Evolutionary conservation across 208 protist genomes (phyloP), one percentile per base, ranked within the genome.

Genomic region (Naegleria fowleri): DNA sequence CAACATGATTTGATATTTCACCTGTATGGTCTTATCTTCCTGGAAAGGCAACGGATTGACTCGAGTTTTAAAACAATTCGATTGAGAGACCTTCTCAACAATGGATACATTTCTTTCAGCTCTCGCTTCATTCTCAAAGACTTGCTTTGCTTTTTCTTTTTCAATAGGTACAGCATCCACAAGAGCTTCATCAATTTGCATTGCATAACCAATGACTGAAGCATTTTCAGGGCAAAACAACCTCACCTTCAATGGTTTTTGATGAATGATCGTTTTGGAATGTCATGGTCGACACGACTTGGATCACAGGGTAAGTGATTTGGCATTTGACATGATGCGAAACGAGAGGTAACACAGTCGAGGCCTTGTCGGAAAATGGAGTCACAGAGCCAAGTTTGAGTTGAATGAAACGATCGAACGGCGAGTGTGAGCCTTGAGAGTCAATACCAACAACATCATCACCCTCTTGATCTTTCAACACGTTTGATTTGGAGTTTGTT

Each of bases 91-190:
- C 9, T 43, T 11, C 59, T 89, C 43, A 19, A 89, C 86, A 39
- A 67, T 67, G 15, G 86, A 36, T 0, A 40, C 86, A 75, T 6
- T 25, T 29, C 19, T 16, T 33, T 4, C 16, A 7, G 67, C 0
- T 52, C 29, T 33, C 11, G 67, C 86, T 40, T 89, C 86, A 43
- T 67, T 19, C 40, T 89, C 86, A 40, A 89, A 89, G n/a, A 67
- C 19, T 22, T 11, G 5, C 40, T 89, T 89, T 55, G 86, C 86
- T 29, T 89, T 89, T 40, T 89, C 86, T 25, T 89, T 89, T 41
- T 89, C 86, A 22, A 89, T 15, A 25, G 48, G 41, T 9, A 67
- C 19, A 67, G 86, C 86, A 67, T 89, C 86, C 29, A 58, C 29
- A 5, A 89, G 3, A 40, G 40, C 19, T 9, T 4, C 43, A 40